A percentile compares a stretch with the other conserved stretches of the same genome.
phyloP scores from a whole-genome alignment of 225 moss, liverwort and hornwort genomes.

The Pseudoscleropodium purum region DNA sequence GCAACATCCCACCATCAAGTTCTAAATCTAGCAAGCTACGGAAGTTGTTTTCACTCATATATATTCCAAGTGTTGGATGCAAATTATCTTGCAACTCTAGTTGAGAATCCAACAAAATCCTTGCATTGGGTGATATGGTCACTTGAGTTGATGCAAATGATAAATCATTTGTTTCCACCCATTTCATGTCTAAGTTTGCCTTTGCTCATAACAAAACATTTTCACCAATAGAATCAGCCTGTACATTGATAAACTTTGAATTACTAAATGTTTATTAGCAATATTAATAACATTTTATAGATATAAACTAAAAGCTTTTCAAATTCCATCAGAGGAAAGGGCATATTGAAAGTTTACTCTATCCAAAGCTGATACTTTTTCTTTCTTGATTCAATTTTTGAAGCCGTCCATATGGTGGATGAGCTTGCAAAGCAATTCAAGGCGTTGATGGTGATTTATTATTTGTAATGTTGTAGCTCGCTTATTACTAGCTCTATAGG shows the following conservation, averaged over 20 bases:
- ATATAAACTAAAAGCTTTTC: neutral
- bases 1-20: neutral
- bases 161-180: neutral
- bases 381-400: neutral
- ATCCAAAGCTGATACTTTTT: neutral
- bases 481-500: neutral
- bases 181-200: neutral
- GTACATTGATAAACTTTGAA: neutral
- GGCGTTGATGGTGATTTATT: neutral
- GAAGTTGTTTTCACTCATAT: neutral
- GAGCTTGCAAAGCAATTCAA: neutral
- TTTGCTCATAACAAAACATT: neutral
- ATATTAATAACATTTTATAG: neutral
- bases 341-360: neutral
- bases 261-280: neutral
- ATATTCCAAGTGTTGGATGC: neutral
- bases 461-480: neutral
- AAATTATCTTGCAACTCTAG: neutral
- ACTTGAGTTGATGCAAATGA: neutral
- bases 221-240: neutral
- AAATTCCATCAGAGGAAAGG: neutral
- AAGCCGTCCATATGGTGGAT: neutral
- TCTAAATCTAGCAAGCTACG: neutral
- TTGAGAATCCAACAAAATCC: neutral
- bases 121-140: accelerated